Evolutionary conservation across 78 protist genomes (phyloP).

Genomic region (Planoprotostelium fungivorum): DNA sequence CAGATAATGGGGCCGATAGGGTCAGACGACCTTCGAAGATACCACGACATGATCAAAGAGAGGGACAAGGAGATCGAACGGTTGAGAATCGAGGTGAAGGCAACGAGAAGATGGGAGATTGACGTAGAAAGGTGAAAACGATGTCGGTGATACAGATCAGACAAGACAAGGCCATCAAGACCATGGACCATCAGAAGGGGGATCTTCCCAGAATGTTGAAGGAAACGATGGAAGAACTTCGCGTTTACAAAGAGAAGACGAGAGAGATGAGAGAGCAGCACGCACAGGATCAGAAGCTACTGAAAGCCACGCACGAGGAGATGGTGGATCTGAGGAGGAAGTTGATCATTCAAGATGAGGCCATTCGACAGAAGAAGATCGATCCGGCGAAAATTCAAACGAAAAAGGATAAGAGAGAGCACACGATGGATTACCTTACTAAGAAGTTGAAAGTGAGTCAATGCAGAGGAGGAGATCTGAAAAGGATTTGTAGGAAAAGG

Average conservation of each 20-base stretch:
- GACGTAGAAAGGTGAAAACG: background rate
- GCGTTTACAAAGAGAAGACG: background rate
- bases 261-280: background rate
- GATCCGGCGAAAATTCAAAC: background rate
- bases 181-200: background rate
- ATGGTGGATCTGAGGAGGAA: background rate
- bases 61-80: background rate
- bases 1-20: background rate
- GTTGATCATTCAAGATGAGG: background rate
- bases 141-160: background rate
- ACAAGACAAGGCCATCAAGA: background rate
- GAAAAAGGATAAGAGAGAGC: background rate
- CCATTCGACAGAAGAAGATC: background rate
- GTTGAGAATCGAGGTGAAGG: background rate
- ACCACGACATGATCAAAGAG: background rate
- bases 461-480: no score
- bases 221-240: background rate
- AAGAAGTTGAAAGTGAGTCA: no score
- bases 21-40: background rate
- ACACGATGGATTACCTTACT: no score
- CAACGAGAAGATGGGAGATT: background rate
- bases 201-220: background rate
- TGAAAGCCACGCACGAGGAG: background rate
- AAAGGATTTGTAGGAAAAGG: background rate
- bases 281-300: background rate